Evolutionary conservation across 2,329 filamentous ascomycete genomes (phyloP).

Genomic region (Paecilomyces dactylethromorphus): DNA sequence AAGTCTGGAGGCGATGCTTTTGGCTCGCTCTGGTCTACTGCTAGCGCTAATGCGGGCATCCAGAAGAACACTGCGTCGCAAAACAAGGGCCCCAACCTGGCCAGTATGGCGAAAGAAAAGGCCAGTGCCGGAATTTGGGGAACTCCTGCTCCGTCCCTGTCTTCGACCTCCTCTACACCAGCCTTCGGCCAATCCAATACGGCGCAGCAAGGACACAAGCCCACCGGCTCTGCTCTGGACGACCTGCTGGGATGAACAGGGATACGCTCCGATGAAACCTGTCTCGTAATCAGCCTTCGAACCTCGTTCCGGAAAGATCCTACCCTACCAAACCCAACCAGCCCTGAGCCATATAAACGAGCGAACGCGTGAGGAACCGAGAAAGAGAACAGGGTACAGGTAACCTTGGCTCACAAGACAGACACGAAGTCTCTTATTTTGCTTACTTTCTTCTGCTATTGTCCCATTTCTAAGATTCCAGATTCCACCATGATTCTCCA

Average conservation of each 20-base stretch:
- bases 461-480: not conserved
- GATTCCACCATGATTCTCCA: not conserved
- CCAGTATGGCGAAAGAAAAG: conserved; percentile 96
- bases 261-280: not conserved
- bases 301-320: not conserved
- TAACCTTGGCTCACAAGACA: not conserved
- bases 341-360: not conserved
- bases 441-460: conserved; percentile 1
- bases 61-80: conserved; percentile 63
- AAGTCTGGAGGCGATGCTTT: conserved; percentile 73
- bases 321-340: not conserved
- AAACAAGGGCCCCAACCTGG: conserved; percentile 69
- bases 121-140: conserved; percentile 94
- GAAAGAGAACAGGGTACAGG: not conserved
- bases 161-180: conserved; percentile 42
- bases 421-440: not conserved
- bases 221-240: conserved; percentile 33
- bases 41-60: conserved; percentile 63
- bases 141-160: conserved; percentile 53
- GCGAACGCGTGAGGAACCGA: not conserved
- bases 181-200: conserved; percentile 12
- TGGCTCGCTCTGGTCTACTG: conserved; percentile 69
- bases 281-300: not conserved
- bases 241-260: conserved; percentile 31
- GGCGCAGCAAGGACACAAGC: conserved; percentile 23